A percentile compares a stretch with the other conserved stretches of the same genome.
These are phyloP conservation scores for Petunia hybrid DNA, from an alignment of 305 asterid genomes.

Conservation along the genomic window DNA sequence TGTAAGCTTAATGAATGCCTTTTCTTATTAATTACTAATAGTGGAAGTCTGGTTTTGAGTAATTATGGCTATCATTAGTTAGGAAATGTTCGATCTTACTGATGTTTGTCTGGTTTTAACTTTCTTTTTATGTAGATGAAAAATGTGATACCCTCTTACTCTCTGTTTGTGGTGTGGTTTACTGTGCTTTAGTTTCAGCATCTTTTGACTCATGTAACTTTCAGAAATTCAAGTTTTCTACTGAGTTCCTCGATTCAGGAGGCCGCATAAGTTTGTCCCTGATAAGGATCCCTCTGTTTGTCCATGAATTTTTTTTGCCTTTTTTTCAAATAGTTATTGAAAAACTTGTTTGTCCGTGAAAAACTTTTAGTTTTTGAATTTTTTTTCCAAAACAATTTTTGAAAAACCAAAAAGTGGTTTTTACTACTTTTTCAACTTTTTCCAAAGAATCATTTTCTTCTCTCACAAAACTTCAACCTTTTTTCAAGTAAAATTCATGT, in stretches of 20 bases:
- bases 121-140: background rate
- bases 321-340: no score
- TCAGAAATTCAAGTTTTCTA: background rate
- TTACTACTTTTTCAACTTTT: no score
- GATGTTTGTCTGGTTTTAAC: background rate
- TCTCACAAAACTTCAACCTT: no score
- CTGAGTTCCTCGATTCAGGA: background rate
- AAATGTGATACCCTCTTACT: background rate
- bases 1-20: background rate
- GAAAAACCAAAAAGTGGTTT: no score
- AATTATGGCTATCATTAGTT: conserved; percentile 4
- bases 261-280: background rate
- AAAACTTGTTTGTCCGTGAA: no score
- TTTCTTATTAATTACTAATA: background rate
- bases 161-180: conserved; percentile 10
- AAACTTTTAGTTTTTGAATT: no score
- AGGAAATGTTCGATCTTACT: background rate
- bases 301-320: no score
- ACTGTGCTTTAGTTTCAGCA: background rate
- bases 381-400: no score
- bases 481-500: no score
- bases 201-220: conserved; percentile 9
- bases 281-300: no score
- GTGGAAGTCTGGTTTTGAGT: background rate
- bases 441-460: no score